Evolutionary conservation across 106 monocot species (phyloP).

Genomic region (Cymbidium sinense): DNA sequence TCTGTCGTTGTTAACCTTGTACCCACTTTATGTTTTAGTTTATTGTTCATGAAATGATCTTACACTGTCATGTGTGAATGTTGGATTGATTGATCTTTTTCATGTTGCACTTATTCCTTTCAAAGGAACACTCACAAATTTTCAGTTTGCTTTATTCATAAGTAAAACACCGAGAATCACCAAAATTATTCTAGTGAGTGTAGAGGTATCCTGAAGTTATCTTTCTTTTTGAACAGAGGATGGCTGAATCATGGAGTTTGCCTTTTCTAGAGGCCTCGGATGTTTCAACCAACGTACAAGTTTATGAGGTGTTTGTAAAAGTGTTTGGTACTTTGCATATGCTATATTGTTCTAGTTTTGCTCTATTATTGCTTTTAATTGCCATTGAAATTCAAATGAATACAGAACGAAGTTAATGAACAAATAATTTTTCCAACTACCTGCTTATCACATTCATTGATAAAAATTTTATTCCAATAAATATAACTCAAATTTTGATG

Average conservation of each 20-base stretch:
- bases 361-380: background rate
- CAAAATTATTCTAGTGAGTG: background rate
- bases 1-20: background rate
- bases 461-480: too few species aligned
- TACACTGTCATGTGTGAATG: too few species aligned
- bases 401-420: background rate
- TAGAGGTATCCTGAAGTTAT: background rate
- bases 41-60: too few species aligned
- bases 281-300: conserved; percentile 27
- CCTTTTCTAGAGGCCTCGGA: conserved; percentile 69
- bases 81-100: background rate
- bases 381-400: background rate
- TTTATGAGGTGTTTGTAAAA: conserved; percentile 57
- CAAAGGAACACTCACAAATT: background rate
- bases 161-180: background rate
- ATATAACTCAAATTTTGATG: too few species aligned
- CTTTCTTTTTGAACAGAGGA: conserved; percentile 42
- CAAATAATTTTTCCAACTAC: background rate
- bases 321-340: background rate
- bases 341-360: background rate
- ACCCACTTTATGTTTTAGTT: too few species aligned
- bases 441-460: too few species aligned
- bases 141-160: background rate
- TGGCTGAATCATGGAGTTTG: conserved; percentile 75
- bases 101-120: too few species aligned